Conservation (phyloP, 2,329 filamentous ascomycete species). For the Penicillium occitanis region DNA sequence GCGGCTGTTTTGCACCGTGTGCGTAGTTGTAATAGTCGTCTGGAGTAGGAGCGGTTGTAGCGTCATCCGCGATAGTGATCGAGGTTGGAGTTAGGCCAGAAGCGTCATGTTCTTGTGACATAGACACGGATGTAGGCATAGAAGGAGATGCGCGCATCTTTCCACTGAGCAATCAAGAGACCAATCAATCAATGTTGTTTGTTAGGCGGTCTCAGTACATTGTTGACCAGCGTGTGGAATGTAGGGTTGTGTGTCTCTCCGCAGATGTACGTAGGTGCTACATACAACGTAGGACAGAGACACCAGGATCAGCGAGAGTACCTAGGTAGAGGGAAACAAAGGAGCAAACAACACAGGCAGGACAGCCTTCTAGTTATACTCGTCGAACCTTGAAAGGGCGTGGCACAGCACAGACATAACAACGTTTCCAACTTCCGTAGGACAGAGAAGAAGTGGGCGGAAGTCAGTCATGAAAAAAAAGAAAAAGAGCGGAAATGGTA, state of each 20-base stretch:
- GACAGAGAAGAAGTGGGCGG: neutral
- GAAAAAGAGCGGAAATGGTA: constrained; percentile 6
- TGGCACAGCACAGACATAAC: constrained; percentile 6
- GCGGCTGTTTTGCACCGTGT: constrained; percentile 6
- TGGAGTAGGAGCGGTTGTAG: neutral
- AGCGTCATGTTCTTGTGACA: constrained; percentile 12
- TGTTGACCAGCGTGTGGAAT: constrained; percentile 11
- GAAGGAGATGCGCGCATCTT: neutral
- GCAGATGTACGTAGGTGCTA: neutral
- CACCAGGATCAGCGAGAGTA: neutral
- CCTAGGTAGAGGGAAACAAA: neutral
- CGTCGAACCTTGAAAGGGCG: neutral
- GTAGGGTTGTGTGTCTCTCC: constrained; percentile 9
- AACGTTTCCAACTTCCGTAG: neutral
- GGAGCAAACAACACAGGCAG: neutral
- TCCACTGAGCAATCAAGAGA: neutral
- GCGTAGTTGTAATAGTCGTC: constrained; percentile 12
- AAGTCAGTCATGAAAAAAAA: neutral
- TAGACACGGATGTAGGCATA: neutral
- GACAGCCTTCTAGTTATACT: constrained; percentile 6
- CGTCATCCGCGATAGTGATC: constrained; percentile 22
- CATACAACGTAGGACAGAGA: constrained; percentile 1
- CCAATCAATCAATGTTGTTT: constrained; percentile 1
- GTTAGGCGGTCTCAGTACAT: constrained; percentile 6
- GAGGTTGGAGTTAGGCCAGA: neutral